These are phyloP conservation scores for Dysphania ambrosioides DNA, from an alignment of 148 eudicot genomes.

Conservation along the genomic window DNA sequence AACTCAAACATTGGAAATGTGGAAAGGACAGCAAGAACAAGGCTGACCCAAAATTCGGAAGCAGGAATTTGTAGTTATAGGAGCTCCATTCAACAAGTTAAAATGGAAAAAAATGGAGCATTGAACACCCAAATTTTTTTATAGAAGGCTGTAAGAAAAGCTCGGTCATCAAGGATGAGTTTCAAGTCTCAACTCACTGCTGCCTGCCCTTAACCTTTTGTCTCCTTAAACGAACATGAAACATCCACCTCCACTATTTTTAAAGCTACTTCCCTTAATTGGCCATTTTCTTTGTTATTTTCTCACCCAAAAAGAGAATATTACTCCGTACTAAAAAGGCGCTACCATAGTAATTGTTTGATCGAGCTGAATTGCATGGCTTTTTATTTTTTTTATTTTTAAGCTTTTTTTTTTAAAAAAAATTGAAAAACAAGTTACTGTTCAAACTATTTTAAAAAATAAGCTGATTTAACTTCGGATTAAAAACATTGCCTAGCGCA, in stretches of 20 bases:
- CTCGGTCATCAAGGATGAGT: neutral
- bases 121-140: neutral
- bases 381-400: too few relatives aligned
- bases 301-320: neutral
- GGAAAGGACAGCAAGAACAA: neutral
- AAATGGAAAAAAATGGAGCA: neutral
- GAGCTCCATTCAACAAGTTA: neutral
- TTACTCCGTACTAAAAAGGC: too few relatives aligned
- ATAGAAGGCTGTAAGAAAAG: neutral
- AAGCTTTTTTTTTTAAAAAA: too few relatives aligned
- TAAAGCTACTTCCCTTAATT: neutral
- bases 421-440: too few relatives aligned
- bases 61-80: neutral
- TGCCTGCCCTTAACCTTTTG: neutral
- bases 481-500: too few relatives aligned
- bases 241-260: too few relatives aligned
- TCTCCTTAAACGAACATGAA: neutral
- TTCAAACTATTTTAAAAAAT: too few relatives aligned
- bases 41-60: neutral
- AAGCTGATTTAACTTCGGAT: too few relatives aligned
- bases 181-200: too few relatives aligned
- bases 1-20: neutral
- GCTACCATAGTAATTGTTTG: too few relatives aligned
- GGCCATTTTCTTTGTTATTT: neutral
- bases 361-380: too few relatives aligned